Percentiles rank a stretch among this genome's conserved stretches.
Conservation (phyloP, 352 stramenopile genomes). For the Hyaloperonospora arabidopsidis region DNA sequence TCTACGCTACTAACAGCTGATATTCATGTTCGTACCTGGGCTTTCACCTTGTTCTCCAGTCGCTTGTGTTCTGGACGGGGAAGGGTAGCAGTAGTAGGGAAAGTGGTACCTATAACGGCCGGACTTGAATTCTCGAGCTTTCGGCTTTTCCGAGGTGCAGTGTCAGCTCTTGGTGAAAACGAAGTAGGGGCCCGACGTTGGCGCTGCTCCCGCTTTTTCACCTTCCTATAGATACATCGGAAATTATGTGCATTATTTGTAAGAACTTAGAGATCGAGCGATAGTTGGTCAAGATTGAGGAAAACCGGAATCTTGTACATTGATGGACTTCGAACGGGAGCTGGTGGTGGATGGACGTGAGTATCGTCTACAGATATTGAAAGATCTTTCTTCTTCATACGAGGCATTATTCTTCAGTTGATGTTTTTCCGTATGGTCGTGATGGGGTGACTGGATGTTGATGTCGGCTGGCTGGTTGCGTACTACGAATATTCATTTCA, state of each 20-base stretch:
- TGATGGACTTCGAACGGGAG: constrained; percentile 23
- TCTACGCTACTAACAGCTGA: neutral
- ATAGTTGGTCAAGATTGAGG: neutral
- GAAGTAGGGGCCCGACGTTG: constrained; percentile 21
- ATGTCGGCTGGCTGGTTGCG: constrained; percentile 5
- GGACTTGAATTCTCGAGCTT: constrained; percentile 21
- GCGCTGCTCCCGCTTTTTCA: constrained; percentile 24
- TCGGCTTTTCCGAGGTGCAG: constrained; percentile 15
- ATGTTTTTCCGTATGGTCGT: neutral
- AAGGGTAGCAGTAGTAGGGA: constrained; percentile 1
- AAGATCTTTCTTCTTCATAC: constrained; percentile 24
- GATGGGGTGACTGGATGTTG: constrained; percentile 3
- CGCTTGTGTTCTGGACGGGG: constrained; percentile 27
- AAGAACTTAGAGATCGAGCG: constrained; percentile 1
- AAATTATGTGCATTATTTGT: constrained; percentile 1
- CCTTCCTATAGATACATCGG: constrained; percentile 15
- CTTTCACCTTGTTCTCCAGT: constrained; percentile 34
- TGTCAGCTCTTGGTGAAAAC: constrained; percentile 22
- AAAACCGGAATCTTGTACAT: constrained; percentile 25
- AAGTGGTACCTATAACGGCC: constrained; percentile 5
- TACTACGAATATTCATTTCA: constrained; percentile 15
- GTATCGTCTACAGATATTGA: constrained; percentile 12
- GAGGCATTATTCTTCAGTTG: constrained; percentile 20
- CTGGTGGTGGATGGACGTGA: constrained; percentile 21
- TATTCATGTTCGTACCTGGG: constrained; percentile 21